Evolutionary conservation across 352 stramenopile genomes (phyloP).

Genomic region (Pythium pyrilobum): DNA sequence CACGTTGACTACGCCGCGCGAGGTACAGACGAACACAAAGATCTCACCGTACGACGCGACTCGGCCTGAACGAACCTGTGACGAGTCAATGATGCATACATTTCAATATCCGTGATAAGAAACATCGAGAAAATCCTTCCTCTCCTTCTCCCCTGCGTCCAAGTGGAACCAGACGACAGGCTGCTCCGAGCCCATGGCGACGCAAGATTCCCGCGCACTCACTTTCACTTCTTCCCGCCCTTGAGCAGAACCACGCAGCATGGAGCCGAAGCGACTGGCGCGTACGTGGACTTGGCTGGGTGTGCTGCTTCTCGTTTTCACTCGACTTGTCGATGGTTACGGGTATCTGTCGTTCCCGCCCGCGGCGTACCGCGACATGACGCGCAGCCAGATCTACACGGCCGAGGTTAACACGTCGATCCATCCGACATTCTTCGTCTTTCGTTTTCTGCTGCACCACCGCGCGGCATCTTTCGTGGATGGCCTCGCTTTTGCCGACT

Average conservation of each 20-base stretch:
- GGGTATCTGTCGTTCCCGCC: constrained; percentile 18
- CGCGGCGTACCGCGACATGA: constrained; percentile 12
- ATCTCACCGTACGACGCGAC: constrained; percentile 62
- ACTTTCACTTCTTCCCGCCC: too few relatives aligned
- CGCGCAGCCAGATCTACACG: constrained; percentile 4
- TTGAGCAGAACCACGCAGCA: too few relatives aligned
- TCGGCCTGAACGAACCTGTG: constrained; percentile 9
- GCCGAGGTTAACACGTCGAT: constrained; percentile 6
- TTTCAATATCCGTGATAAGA: too few relatives aligned
- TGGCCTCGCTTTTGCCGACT: constrained; percentile 10
- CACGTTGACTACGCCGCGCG: constrained; percentile 95
- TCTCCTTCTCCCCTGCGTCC: too few relatives aligned
- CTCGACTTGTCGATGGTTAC: background rate
- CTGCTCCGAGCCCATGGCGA: too few relatives aligned
- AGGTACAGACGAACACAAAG: constrained; percentile 89
- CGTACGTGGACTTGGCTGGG: too few relatives aligned
- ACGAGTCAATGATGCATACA: too few relatives aligned
- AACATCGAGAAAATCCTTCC: too few relatives aligned
- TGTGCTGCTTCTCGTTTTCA: too few relatives aligned
- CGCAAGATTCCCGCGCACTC: too few relatives aligned
- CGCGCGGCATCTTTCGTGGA: background rate
- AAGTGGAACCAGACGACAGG: too few relatives aligned
- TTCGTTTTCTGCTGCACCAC: background rate
- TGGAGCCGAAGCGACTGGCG: background rate
- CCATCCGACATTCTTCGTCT: constrained; percentile 15